Evolutionary conservation across 1,139 yeast genomes (phyloP), one percentile per base, ranked within the genome.

Genomic region (Pichia sp.): DNA sequence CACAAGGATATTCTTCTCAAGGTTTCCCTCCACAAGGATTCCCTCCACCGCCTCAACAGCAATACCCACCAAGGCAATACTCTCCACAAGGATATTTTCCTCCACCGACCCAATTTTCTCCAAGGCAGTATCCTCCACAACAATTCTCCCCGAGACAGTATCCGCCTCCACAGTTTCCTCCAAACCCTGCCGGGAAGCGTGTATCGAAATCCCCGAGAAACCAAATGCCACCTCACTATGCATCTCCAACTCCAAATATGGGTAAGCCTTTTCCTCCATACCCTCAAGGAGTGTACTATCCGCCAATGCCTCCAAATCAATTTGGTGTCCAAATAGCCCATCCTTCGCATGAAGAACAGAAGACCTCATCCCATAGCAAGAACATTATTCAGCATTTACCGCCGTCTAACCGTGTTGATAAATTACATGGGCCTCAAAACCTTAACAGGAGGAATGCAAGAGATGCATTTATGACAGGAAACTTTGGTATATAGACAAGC

Each of bases 381-480:
- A 56, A 55, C 16, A 59, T 67, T 8, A 63, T 67, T 23, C 54
- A 53, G n/a, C 61, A 61, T 23, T 56, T 66, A 59, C 68, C 70
- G 13, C 64, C 67, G 8, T 55, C 64, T 2, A 60, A 54, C 1
- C 59, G 58, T 36, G 54, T 59, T 43, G 64, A 61, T 50, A 63
- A 59, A 45, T 51, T 65, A 8, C 70, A 67, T 52, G 68, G 67
- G 2, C 61, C 58, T 15, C 54, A 52, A 10, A 51, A 56, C 4
- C 46, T 56, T 6, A 61, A 62, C 49, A 68, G 64, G 51, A 61
- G 57, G 16, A 61, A 63, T 50, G 66, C 70, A 11, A 58, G 72
- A 49, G 59, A 62, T 52, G 71, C 71, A 2, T 63, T 70, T 40
- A 64, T 66, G 67, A 63, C 63, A 16, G 70, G 66, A 13, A 65